Evolutionary conservation across 345 rosid species (phyloP), one percentile per base, ranked within the genome.

Genomic region (Mercurialis annua): DNA sequence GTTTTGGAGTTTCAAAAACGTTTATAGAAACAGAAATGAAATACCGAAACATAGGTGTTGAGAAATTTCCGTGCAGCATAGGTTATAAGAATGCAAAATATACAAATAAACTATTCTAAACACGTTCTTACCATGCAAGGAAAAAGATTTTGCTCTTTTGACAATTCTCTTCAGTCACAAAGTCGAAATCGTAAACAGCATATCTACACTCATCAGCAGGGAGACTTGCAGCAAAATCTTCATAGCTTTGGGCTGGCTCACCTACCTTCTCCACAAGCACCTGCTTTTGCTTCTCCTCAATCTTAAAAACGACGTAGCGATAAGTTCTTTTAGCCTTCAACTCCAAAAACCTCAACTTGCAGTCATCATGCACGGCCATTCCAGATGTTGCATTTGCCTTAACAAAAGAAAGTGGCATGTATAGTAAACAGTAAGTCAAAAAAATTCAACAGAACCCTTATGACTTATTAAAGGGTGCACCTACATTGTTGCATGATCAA

Each of bases 381-480:
- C 87, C 87, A 2, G 87, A 84, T 14, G 87, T 82, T 6, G 83
- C 87, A 48, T 84, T 84, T 47, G 85, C 86, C 88, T 68, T 55
- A 6, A 57, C 47, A 33, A 18, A 38, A 10, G 40, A 1, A 53
- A 20, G n/a, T n/a, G n/a, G n/a, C n/a, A n/a, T n/a, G 52, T 9
- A 36, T 17, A 26, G 27, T 18, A 18, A n/a, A 10, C 6, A 43
- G 51, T 4, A 40, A 21, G 11, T 40, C 20, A 60, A 60, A n/a
- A n/a, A 47, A 33, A 31, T 20, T 59, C 26, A 40, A 7, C 44
- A 57, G 2, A 2, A 26, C 33, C 17, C 23, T 23, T 14, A n/a
- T n/a, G n/a, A 5, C 27, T 49, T 64, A 21, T 30, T 64, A 20
- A 30, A 14, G 30, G 16, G 12, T 5, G 9, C 8, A 8, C 4